Base-by-base conservation (phyloP, 805 yeast species). In the Candida alai region DNA sequence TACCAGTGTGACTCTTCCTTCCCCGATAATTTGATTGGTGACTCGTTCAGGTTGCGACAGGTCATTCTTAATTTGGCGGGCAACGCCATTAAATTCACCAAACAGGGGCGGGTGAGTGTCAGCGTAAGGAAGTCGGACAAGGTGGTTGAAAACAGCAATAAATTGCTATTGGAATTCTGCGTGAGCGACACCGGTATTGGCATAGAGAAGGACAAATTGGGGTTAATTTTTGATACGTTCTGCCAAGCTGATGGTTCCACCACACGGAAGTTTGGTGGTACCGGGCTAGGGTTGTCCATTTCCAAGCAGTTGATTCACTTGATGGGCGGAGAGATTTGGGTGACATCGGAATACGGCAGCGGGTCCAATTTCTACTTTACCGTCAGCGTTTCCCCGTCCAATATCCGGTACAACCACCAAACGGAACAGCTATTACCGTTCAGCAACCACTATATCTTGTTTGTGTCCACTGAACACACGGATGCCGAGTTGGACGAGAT, bases 321-420 rank as follows among this genome's bases (percentile, higher is more conserved):
- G 44, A 86, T 87, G 95, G 95, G 95, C 27, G 96, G 95, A 54
- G 90, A 83, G 43, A 85, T 86, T 42, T 85, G 95, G 95, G 95
- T 87, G 18, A 76, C 84, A 15, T 84, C 94, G 1, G 73, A 71
- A 40, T 84, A 78, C 51, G 93, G 90, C 17, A 68, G 73, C 48
- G 96, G 96, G 2, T 84, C 94, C 2, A 80, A 82, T 49, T 86
- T 86, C 56, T 82, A 77, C 58, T 86, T 86, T 59, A 84, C 95
- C 0, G 76, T 86, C 15, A 72, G 81, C 31, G 87, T 85, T n/a
- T 70, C 84, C 4, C 86, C 85, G 6, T 84, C 90, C 1, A 65
- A 65, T 39, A 74, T 78, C 12, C 70, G 77, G 27, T 68, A 82
- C 41, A 65, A 75, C 2, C 69, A 84, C 45, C 78, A 83, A 42